These are phyloP conservation scores for Rutstroemia sp. DNA, from an alignment of 2,329 filamentous ascomycete genomes.

Conservation along the genomic window DNA sequence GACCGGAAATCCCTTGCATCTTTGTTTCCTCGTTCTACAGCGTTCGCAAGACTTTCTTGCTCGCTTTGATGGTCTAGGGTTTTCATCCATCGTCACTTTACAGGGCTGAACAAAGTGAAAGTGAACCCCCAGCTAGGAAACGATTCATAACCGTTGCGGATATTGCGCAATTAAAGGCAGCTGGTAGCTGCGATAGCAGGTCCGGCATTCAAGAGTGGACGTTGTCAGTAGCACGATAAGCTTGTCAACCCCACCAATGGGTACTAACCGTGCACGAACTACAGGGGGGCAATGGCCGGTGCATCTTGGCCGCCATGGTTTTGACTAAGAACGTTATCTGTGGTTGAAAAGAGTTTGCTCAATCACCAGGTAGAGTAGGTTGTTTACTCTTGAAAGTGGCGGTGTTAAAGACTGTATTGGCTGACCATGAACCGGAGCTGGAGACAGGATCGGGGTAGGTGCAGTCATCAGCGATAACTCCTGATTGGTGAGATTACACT, in stretches of 20 bases:
- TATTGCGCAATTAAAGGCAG: neutral
- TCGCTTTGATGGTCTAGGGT: slow-evolving; percentile 23
- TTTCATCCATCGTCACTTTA: slow-evolving; percentile 20
- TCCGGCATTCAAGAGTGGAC: neutral
- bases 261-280: neutral
- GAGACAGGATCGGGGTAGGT: no score
- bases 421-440: no score
- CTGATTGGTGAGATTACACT: no score
- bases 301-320: neutral
- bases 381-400: no score
- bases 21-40: slow-evolving; percentile 23
- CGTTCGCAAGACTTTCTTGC: slow-evolving; percentile 23
- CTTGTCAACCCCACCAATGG: neutral
- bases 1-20: slow-evolving; percentile 23
- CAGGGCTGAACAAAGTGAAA: neutral
- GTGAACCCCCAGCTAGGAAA: neutral
- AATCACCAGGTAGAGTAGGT: no score
- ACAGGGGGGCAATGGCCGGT: neutral
- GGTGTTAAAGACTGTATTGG: no score
- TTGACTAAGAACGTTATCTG: neutral
- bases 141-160: neutral
- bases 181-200: neutral
- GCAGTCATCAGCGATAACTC: no score
- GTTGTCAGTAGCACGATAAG: neutral
- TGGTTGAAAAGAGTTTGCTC: no score